Percentiles rank a stretch among this genome's conserved stretches.
These are phyloP conservation scores for Chalciporus chontae DNA, from an alignment of 768 basidiomycete genomes.

Conservation along the genomic window DNA sequence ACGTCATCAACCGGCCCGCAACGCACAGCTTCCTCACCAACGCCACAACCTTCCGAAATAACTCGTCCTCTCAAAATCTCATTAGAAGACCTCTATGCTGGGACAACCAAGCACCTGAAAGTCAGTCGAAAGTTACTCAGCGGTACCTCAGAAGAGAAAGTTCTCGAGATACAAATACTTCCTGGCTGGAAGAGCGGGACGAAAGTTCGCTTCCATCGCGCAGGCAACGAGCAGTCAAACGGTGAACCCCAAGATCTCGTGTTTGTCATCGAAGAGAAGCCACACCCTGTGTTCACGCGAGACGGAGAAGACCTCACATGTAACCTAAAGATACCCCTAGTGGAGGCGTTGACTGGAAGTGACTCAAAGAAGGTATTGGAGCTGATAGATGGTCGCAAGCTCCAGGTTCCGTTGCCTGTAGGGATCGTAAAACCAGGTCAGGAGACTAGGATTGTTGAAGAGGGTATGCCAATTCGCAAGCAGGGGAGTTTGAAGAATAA, in stretches of 20 bases:
- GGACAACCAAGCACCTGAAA: slow-evolving; percentile 84
- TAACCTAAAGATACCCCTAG: slow-evolving; percentile 62
- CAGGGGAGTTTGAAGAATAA: slow-evolving; percentile 64
- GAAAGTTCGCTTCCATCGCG: slow-evolving; percentile 84
- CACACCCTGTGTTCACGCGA: slow-evolving; percentile 70
- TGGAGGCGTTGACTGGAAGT: slow-evolving; percentile 75
- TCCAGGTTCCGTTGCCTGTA: slow-evolving; percentile 62
- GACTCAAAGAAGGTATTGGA: slow-evolving; percentile 56
- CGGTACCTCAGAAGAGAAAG: slow-evolving; percentile 80
- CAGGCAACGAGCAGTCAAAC: slow-evolving; percentile 71
- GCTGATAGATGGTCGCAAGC: slow-evolving; percentile 73
- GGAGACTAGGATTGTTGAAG: slow-evolving; percentile 64
- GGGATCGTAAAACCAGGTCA: slow-evolving; percentile 76
- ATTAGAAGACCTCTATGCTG: slow-evolving; percentile 82
- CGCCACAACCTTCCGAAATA: slow-evolving; percentile 53
- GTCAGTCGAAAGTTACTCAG: slow-evolving; percentile 71
- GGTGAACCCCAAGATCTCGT: slow-evolving; percentile 88
- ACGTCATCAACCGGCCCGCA: slow-evolving; percentile 27
- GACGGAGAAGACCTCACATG: slow-evolving; percentile 78
- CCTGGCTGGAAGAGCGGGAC: slow-evolving; percentile 98
- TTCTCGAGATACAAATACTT: slow-evolving; percentile 72
- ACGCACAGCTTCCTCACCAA: slow-evolving; percentile 28
- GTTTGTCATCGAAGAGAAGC: slow-evolving; percentile 96
- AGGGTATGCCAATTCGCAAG: slow-evolving; percentile 92
- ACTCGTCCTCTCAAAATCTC: slow-evolving; percentile 80